These are phyloP conservation scores for Oryza australiensis DNA, from an alignment of 176 grass and related monocot genomes.

Conservation along the genomic window DNA sequence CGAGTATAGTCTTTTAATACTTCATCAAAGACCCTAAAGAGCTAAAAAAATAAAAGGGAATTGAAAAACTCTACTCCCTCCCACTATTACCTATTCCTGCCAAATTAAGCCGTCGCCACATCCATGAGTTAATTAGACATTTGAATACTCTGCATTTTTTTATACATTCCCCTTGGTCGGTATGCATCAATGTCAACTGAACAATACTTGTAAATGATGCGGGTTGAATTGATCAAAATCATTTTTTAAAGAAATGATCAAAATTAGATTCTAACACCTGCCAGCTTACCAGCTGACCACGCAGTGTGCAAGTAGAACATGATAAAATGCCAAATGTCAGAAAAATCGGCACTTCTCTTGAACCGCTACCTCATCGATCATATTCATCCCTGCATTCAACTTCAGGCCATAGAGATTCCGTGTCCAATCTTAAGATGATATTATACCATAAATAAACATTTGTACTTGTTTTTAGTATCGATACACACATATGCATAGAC, in stretches of 20 bases:
- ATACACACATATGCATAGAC: too few species aligned
- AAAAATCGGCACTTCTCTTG: conserved; percentile 9
- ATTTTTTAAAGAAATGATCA: background rate
- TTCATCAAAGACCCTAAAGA: too few species aligned
- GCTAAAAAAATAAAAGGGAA: too few species aligned
- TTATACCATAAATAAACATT: background rate
- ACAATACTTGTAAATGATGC: background rate
- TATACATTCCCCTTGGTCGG: background rate
- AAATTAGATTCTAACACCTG: background rate
- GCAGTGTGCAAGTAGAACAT: background rate
- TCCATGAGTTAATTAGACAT: background rate
- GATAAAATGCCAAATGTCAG: background rate
- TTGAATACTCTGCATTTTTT: too few species aligned
- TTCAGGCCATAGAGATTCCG: background rate
- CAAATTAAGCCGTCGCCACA: background rate
- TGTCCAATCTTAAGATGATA: background rate
- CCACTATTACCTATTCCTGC: background rate
- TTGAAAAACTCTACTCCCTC: background rate
- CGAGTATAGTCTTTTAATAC: too few species aligned
- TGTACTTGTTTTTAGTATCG: background rate
- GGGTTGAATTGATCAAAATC: background rate
- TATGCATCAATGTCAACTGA: background rate
- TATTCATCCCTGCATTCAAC: background rate
- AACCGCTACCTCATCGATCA: background rate
- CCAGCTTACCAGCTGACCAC: background rate